Evolutionary conservation across 805 yeast genomes (phyloP).

Genomic region (Debaryomyces castellii): DNA sequence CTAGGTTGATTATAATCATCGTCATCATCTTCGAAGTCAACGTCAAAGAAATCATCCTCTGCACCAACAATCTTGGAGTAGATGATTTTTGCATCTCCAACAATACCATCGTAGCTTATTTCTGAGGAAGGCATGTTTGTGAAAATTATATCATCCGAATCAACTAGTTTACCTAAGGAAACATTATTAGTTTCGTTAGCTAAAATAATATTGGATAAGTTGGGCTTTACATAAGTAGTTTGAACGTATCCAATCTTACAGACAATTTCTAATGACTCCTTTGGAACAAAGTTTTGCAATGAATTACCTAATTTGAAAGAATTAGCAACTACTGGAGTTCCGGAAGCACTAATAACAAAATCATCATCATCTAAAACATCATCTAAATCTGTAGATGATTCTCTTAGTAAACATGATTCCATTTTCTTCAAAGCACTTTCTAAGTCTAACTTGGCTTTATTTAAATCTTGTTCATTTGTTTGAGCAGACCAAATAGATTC

Average conservation of each 20-base stretch:
- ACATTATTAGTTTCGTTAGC: constrained; percentile 29
- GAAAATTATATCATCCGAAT: constrained; percentile 45
- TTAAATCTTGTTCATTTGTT: constrained; percentile 64
- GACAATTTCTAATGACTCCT: constrained; percentile 54
- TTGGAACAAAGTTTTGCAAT: constrained; percentile 80
- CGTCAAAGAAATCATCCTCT: constrained; percentile 93
- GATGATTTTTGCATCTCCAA: constrained; percentile 74
- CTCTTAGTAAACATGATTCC: constrained; percentile 79
- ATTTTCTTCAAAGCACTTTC: constrained; percentile 77
- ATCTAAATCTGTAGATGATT: constrained; percentile 55
- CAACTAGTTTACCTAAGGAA: constrained; percentile 23
- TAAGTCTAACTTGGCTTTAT: constrained; percentile 71
- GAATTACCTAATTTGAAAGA: constrained; percentile 86
- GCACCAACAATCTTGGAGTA: constrained; percentile 84
- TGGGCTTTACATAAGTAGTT: constrained; percentile 35
- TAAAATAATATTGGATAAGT: constrained; percentile 35
- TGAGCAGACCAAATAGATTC: constrained; percentile 90
- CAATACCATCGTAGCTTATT: constrained; percentile 86
- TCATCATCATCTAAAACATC: constrained; percentile 54
- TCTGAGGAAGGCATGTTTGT: constrained; percentile 77
- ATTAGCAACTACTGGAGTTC: constrained; percentile 64
- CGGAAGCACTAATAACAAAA: constrained; percentile 37
- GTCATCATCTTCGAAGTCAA: constrained; percentile 94
- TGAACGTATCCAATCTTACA: constrained; percentile 42
- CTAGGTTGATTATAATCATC: constrained; percentile 36